Conservation (phyloP, 371 early-diverging fungal species). For the Zopfochytrium polystomum region DNA sequence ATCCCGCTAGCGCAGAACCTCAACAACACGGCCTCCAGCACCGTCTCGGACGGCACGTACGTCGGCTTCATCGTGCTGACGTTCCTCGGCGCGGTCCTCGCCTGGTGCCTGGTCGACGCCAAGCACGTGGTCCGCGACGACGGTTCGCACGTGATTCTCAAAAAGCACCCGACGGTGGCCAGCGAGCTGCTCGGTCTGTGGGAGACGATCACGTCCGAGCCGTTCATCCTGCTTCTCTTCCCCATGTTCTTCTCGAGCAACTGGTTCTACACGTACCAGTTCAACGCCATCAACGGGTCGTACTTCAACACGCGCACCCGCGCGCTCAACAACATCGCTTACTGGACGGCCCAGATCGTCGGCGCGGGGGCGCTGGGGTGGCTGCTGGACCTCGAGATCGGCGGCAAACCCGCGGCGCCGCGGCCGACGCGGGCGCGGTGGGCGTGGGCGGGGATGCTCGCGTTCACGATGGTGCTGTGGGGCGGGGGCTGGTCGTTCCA, state of each 20-base stretch:
- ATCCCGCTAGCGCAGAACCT: too few relatives aligned
- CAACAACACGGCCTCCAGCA: too few relatives aligned
- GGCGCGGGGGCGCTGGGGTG: conserved; percentile 16
- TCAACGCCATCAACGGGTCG: conserved; percentile 9
- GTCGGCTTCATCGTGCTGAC: conserved; percentile 10
- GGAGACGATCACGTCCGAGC: conserved; percentile 14
- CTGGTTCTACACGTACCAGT: conserved; percentile 23
- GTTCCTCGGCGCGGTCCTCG: conserved; percentile 9
- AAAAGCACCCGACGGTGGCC: conserved; percentile 13
- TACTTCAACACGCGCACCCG: conserved; percentile 15
- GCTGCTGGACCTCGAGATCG: conserved; percentile 11
- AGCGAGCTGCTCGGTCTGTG: conserved; percentile 4
- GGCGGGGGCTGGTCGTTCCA: conserved; percentile 11
- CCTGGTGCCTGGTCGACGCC: conserved; percentile 8
- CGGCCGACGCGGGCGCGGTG: too few relatives aligned
- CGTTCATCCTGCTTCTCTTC: conserved; percentile 13
- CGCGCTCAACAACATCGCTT: conserved; percentile 15
- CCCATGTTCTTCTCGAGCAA: conserved; percentile 12
- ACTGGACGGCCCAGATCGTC: conserved; percentile 13
- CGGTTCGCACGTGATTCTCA: conserved; percentile 16
- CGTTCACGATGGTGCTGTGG: conserved; percentile 8
- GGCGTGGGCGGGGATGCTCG: conserved; percentile 2
- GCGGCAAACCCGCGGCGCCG: conserved; percentile 10
- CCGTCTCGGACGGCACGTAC: conserved; percentile 20
- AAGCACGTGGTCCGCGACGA: conserved; percentile 15